Evolutionary conservation across 2,329 filamentous ascomycete genomes (phyloP).

Genomic region (Colletotrichum siamense): DNA sequence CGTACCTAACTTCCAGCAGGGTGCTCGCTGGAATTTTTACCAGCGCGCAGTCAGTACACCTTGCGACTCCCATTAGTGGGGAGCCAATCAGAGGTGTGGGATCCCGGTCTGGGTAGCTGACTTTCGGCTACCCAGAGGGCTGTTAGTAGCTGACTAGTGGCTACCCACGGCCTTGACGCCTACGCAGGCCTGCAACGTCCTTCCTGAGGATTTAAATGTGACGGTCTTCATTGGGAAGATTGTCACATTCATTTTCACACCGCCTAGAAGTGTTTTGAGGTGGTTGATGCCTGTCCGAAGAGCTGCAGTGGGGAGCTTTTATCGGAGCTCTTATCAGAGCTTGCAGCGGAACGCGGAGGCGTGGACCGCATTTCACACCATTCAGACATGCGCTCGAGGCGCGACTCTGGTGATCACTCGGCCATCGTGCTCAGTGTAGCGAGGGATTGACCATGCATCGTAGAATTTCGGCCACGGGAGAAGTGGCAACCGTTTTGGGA

Average conservation of each 20-base stretch:
- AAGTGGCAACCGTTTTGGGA: not conserved
- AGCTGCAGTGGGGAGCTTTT: not conserved
- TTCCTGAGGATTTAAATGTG: no score
- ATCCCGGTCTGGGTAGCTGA: not conserved
- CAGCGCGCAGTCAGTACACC: no score
- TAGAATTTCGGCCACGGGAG: not conserved
- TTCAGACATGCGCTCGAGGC: not conserved
- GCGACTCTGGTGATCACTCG: not conserved
- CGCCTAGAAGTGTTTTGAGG: not conserved
- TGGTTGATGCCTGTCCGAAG: not conserved
- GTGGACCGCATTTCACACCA: not conserved
- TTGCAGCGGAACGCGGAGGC: no score
- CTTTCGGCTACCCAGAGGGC: not conserved
- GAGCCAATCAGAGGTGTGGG: not conserved
- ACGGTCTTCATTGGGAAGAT: no score
- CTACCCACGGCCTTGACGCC: not conserved
- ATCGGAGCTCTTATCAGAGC: not conserved
- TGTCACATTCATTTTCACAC: no score
- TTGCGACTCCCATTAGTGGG: no score
- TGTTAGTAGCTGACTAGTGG: not conserved
- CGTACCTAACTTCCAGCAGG: no score
- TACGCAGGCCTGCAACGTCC: no score
- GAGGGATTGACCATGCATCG: not conserved
- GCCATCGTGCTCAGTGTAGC: not conserved
- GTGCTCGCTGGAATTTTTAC: no score